Base-by-base conservation (phyloP, 139 green algal genomes). In the Volvox africanus region DNA sequence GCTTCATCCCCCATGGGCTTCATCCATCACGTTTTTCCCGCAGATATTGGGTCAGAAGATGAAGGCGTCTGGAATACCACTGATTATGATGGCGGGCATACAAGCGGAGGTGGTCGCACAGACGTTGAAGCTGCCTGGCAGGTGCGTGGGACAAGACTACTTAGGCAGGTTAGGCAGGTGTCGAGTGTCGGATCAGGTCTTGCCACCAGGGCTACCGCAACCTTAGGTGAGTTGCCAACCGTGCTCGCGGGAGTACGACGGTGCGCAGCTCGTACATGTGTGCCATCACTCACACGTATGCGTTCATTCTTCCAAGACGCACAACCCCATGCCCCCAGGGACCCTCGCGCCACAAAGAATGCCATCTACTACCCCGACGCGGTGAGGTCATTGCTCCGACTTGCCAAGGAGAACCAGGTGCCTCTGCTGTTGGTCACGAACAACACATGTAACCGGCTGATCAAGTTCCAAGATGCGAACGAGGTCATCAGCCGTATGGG, bases 391-490 rank as follows among this genome's bases (percentile, higher is more conserved):
- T 86, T 93, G 90, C 90, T 94, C 50, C 79, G 86, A 13, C 30
- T 92, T 76, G 92, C 92, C 13, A 33, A 17, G 18, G 32, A 76
- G n/a, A 61, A 94, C 82, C 65, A n/a, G 67, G 35, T 94, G 28
- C 92, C 92, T 62, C 90, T 95, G 83, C 90, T 95, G 77, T 93
- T 95, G n/a, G 88, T 95, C 75, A 95, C 92, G 65, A 95, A 95
- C 90, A 95, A 95, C 50, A 90, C 93, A 18, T 95, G 92, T 87
- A 95, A 95, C 90, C 79, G 90, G 87, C 82, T 93, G 71, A 85
- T 94, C 36, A 83, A 80, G 14, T 93, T 93, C 67, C 67, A 94
- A 50, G 76, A 94, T 37, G 73, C 87, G 13, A 61, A 30, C 17
- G 85, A 93, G 82, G 50, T 93, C 20, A 71, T 86, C 33, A 22